Conservation (phyloP, 2,329 filamentous ascomycete genomes). For the Diaporthe sp. region DNA sequence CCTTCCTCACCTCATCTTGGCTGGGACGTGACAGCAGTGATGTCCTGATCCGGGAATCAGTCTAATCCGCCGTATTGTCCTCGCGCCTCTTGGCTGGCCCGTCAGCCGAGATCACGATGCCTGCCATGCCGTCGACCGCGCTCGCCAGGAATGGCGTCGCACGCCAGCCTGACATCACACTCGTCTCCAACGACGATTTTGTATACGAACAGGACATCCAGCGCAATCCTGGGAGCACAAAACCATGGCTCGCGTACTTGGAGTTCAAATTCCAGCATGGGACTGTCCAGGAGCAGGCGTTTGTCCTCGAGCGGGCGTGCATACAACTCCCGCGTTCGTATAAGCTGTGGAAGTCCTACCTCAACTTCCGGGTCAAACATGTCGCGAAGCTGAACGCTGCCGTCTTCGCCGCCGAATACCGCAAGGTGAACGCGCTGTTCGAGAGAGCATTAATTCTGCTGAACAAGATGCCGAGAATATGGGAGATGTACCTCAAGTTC, state of each 20-base stretch:
- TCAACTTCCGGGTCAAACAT: slow-evolving; percentile 86
- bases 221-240: slow-evolving; percentile 86
- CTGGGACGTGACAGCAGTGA: slow-evolving; percentile 35
- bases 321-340: slow-evolving; percentile 92
- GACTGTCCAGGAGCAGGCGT: slow-evolving; percentile 85
- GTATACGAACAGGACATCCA: slow-evolving; percentile 97
- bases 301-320: slow-evolving; percentile 91
- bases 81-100: slow-evolving; percentile 28
- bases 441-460: slow-evolving; percentile 92
- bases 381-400: slow-evolving; percentile 86
- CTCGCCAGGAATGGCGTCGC: slow-evolving; percentile 39
- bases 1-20: slow-evolving; percentile 18
- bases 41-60: slow-evolving; percentile 34
- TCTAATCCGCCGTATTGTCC: slow-evolving; percentile 6
- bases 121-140: slow-evolving; percentile 40
- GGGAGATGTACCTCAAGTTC: slow-evolving; percentile 94
- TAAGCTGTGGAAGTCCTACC: slow-evolving; percentile 99
- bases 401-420: slow-evolving; percentile 82
- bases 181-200: slow-evolving; percentile 81
- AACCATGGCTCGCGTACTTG: slow-evolving; percentile 96
- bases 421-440: slow-evolving; percentile 95
- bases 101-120: slow-evolving; percentile 30
- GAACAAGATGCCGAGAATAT: slow-evolving; percentile 99
- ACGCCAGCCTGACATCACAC: slow-evolving; percentile 40
- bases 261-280: slow-evolving; percentile 92